Percentiles rank a stretch among this genome's conserved stretches.
Evolutionary conservation across 805 yeast species (phyloP).

Genomic region (Metschnikowia aberdeeniae): DNA sequence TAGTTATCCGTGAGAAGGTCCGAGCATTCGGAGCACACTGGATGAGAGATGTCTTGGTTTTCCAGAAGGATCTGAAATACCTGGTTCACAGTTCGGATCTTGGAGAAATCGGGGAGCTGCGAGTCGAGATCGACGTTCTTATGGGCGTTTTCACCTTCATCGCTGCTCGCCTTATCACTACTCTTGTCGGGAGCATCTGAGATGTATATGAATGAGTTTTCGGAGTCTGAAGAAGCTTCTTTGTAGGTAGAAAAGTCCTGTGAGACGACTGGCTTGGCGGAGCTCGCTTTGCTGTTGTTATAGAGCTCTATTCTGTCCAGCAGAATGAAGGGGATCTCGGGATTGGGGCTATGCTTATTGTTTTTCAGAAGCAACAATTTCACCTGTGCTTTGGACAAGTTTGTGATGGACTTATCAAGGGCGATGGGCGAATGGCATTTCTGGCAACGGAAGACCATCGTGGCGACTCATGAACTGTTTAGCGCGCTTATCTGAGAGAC

Average conservation of each 20-base stretch:
- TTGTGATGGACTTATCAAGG: constrained; percentile 52
- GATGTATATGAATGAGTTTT: constrained; percentile 16
- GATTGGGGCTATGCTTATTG: constrained; percentile 17
- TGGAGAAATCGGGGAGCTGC: constrained; percentile 19
- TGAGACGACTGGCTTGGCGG: background rate
- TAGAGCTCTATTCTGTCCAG: constrained; percentile 28
- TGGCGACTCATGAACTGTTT: background rate
- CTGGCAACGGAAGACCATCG: constrained; percentile 44
- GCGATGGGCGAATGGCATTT: constrained; percentile 56
- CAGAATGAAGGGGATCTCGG: constrained; percentile 35
- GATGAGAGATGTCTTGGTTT: constrained; percentile 73
- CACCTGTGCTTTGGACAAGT: constrained; percentile 52
- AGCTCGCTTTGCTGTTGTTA: constrained; percentile 24
- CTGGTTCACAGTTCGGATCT: constrained; percentile 52
- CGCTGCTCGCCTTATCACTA: constrained; percentile 10
- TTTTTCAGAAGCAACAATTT: constrained; percentile 45
- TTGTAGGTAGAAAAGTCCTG: background rate
- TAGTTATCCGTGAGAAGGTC: constrained; percentile 58
- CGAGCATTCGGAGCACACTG: constrained; percentile 87
- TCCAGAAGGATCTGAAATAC: constrained; percentile 67
- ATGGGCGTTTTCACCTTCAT: background rate
- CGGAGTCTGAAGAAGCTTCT: background rate
- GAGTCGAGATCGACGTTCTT: constrained; percentile 3
- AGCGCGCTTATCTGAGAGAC: constrained; percentile 1
- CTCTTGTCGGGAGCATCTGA: constrained; percentile 20